phyloP scores from a whole-genome alignment of 2,329 filamentous ascomycete species.

The Sporothrix luriei region DNA sequence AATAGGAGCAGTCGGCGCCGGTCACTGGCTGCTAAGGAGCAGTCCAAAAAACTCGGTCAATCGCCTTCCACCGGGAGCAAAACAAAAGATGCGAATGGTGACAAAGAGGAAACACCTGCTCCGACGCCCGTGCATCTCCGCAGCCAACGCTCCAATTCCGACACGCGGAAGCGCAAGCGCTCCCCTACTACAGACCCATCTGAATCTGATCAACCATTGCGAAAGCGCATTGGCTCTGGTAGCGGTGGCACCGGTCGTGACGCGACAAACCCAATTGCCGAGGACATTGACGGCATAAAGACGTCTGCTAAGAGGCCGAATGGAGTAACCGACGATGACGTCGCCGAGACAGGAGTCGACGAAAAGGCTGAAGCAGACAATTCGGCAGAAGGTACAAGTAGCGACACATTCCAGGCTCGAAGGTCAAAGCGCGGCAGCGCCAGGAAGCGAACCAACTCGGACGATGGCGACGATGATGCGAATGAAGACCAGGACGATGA shows the following conservation, averaged over 20 bases:
- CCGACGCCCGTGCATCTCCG: conserved; percentile 23
- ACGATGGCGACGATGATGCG: conserved; percentile 36
- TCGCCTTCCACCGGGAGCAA: conserved; percentile 28
- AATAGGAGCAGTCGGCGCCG: conserved; percentile 29
- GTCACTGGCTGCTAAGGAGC: conserved; percentile 44
- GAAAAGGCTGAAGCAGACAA: conserved; percentile 33
- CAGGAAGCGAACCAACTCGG: conserved; percentile 39
- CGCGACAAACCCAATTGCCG: background rate
- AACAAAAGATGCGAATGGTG: conserved; percentile 34
- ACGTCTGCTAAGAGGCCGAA: conserved; percentile 42
- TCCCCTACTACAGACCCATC: conserved; percentile 50
- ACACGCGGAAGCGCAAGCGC: conserved; percentile 56
- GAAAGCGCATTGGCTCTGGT: conserved; percentile 59
- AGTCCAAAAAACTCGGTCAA: conserved; percentile 32
- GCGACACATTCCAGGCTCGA: conserved; percentile 45
- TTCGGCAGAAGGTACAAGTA: conserved; percentile 41
- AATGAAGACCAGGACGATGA: conserved; percentile 28
- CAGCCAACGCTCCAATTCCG: conserved; percentile 39
- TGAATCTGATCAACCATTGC: conserved; percentile 52
- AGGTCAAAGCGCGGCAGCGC: conserved; percentile 47
- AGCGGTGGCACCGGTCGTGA: conserved; percentile 45
- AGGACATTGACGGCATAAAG: conserved; percentile 34
- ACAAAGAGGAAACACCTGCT: conserved; percentile 38
- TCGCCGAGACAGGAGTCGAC: conserved; percentile 41
- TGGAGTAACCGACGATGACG: conserved; percentile 46